Base-by-base conservation (phyloP, 2,329 filamentous ascomycete genomes). In the Talaromyces pinophilus region DNA sequence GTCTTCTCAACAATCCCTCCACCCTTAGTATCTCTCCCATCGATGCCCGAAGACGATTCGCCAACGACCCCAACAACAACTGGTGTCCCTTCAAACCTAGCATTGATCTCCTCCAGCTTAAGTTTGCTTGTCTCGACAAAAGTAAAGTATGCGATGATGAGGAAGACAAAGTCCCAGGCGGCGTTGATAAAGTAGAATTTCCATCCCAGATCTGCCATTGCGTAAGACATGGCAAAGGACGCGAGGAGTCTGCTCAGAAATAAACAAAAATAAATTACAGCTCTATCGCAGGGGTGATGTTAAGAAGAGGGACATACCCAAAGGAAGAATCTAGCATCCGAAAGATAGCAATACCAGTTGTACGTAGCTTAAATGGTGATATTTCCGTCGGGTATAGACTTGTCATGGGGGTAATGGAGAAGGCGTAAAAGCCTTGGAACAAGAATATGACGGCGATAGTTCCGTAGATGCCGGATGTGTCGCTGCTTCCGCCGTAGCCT, bases 301-400 rank as follows among this genome's bases (percentile, higher is more conserved):
- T 59, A 6, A 33, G 17, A 19, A 44, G 5, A 59, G n/a, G 1
- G 22, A 69, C 71, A 4, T 63, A 76, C 75, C 74, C 72, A 46
- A 74, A 72, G n/a, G 67, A 63, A 25, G 71, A 69, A 35, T 74
- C 72, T 2, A 77, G 62, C 60, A 75, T 71, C 38, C 71, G 70
- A 60, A 74, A 77, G 1, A 77, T 70, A 1, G 73, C 73, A 35
- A 77, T 70, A 3, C 77, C 75, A 0, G 71, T 72, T 0, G 75
- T 71, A 5, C 77, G 72, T 1, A 79, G 68, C 33, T 75, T 73
- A 68, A 72, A 78, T 6, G 71, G 73, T 1, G 74, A 72, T 4
- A 78, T 72, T 52, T 78, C 76, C 0, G 75, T 73, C 2, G 75
- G 75, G 54, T 78, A 79, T 30, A 78, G 57, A 35, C 72, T 73